Conservation (phyloP, 257 asterid genomes). For the Datura wrightii region DNA sequence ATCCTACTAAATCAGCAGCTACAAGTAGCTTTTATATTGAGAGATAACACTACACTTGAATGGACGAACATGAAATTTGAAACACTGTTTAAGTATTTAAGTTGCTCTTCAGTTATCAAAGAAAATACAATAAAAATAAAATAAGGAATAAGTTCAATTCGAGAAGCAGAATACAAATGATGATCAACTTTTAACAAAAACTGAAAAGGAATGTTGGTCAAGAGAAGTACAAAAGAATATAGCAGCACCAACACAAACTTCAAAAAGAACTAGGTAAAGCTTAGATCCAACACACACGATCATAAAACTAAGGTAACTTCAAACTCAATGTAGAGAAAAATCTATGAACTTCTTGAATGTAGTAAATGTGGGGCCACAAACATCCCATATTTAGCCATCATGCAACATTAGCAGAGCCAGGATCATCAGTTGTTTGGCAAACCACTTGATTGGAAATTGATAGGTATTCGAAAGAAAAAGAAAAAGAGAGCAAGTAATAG, state of each 20-base stretch:
- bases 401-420: neutral
- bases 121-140: neutral
- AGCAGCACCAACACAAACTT: constrained; percentile 5
- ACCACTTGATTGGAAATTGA: constrained; percentile 25
- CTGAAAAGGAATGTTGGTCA: neutral
- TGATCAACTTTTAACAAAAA: neutral
- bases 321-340: neutral
- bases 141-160: neutral
- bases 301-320: neutral
- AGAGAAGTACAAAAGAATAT: neutral
- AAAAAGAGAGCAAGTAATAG: neutral
- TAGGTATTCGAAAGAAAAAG: neutral
- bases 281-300: neutral
- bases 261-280: neutral
- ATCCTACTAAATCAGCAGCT: constrained; percentile 23
- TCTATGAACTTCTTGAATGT: constrained; percentile 4
- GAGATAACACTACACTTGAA: neutral
- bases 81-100: neutral
- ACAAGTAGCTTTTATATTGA: constrained; percentile 4
- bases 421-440: neutral
- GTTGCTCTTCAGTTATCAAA: neutral
- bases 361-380: neutral
- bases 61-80: neutral
- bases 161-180: neutral
- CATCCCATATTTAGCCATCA: neutral